These are phyloP conservation scores for Boletus smithii DNA, from an alignment of 1,284 basidiomycete species.

Conservation along the genomic window DNA sequence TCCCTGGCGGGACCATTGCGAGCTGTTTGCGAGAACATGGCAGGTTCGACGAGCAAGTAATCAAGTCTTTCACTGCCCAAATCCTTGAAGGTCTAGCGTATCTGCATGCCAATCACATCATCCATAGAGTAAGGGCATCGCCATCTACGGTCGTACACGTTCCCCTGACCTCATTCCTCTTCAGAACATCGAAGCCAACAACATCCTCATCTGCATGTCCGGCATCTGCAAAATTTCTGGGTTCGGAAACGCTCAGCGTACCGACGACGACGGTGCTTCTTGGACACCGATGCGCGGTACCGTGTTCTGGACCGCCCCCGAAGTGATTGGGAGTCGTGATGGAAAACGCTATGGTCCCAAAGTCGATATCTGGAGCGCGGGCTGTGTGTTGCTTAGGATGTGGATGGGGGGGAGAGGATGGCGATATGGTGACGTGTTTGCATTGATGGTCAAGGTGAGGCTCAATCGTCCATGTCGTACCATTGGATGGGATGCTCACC, in stretches of 20 bases:
- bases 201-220: not conserved
- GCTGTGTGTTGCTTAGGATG: not conserved
- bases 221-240: not conserved
- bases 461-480: not conserved
- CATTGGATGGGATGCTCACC: not conserved
- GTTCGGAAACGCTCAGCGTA: not conserved
- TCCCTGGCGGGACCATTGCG: conserved; percentile 92
- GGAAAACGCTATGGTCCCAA: not conserved
- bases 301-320: not conserved
- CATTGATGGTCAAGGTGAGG: not conserved
- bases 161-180: not conserved
- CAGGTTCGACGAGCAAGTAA: not conserved
- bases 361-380: not conserved
- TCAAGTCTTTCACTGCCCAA: not conserved
- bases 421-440: not conserved
- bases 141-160: not conserved
- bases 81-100: not conserved
- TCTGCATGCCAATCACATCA: not conserved
- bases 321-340: not conserved
- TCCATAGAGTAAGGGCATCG: not conserved
- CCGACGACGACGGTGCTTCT: not conserved
- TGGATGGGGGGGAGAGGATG: not conserved
- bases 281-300: not conserved
- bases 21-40: conserved; percentile 87
- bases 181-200: not conserved